Conservation (phyloP, 108 stramenopile genomes). For the Pseudonitzschia multiseries region DNA sequence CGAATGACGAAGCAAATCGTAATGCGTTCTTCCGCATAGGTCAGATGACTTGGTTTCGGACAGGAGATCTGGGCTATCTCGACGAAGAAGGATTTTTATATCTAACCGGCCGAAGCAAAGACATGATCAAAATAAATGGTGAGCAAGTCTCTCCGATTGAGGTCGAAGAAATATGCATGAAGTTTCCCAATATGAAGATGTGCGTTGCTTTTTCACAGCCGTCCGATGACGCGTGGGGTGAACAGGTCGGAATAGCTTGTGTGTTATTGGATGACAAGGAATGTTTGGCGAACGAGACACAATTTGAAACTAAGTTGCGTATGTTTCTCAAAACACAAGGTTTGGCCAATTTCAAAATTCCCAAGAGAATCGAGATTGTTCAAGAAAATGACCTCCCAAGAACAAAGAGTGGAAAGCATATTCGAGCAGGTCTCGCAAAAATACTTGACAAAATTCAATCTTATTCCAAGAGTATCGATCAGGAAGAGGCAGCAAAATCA, state of each 20-base stretch:
- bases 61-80: slow-evolving; percentile 44
- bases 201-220: slow-evolving; percentile 1
- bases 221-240: slow-evolving; percentile 1
- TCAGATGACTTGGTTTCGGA: slow-evolving; percentile 28
- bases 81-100: slow-evolving; percentile 54
- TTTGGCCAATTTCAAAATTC: slow-evolving; percentile 6
- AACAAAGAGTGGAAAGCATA: slow-evolving; percentile 11
- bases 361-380: slow-evolving; percentile 9
- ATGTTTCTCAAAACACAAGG: neutral
- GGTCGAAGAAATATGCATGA: slow-evolving; percentile 47
- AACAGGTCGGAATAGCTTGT: slow-evolving; percentile 16
- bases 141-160: slow-evolving; percentile 54
- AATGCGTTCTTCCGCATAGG: slow-evolving; percentile 24
- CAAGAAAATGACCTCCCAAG: slow-evolving; percentile 12
- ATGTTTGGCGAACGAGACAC: neutral
- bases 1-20: slow-evolving; percentile 28
- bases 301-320: slow-evolving; percentile 5
- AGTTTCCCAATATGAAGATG: slow-evolving; percentile 12
- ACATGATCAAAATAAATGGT: slow-evolving; percentile 65
- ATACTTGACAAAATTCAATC: neutral
- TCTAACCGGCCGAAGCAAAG: slow-evolving; percentile 56
- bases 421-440: slow-evolving; percentile 10
- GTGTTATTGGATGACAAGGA: neutral
- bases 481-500: neutral
- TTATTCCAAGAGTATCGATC: too few species aligned